A percentile compares a stretch with the other conserved stretches of the same genome.
phyloP scores from a whole-genome alignment of 1,139 yeast genomes.

The Sugiyamaella japonica region DNA sequence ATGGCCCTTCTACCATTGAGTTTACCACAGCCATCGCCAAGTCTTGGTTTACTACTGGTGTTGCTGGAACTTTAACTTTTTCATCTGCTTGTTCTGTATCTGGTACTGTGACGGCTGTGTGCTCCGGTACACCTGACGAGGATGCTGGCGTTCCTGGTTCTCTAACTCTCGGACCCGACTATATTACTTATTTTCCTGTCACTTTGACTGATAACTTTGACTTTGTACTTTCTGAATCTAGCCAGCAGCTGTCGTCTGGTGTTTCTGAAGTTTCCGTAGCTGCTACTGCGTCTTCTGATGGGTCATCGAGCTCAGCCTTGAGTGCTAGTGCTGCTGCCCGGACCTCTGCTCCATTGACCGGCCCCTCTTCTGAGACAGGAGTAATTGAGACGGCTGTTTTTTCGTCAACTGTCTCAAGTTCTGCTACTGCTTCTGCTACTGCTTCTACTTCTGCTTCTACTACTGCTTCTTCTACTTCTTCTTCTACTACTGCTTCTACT shows the following conservation, averaged over 20 bases:
- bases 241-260: not conserved
- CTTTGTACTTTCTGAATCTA: not conserved
- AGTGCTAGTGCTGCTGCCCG: not conserved
- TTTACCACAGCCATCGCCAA: not conserved
- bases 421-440: not conserved
- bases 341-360: not conserved
- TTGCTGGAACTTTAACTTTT: not conserved
- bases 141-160: slow-evolving; percentile 7
- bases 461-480: too few species aligned
- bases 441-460: not conserved
- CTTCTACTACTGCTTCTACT: too few species aligned
- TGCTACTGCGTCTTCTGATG: not conserved
- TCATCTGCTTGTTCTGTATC: slow-evolving; percentile 2
- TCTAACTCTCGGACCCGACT: not conserved
- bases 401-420: not conserved
- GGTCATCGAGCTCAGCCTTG: not conserved
- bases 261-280: not conserved
- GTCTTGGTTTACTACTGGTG: not conserved
- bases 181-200: slow-evolving; percentile 6
- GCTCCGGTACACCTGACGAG: slow-evolving; percentile 8
- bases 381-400: not conserved
- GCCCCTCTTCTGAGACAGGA: not conserved
- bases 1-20: slow-evolving; percentile 14
- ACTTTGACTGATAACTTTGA: slow-evolving; percentile 6
- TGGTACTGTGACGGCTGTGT: slow-evolving; percentile 12